phyloP scores from a whole-genome alignment of 2,329 filamentous ascomycete genomes.

The Pseudocercospora macadamiae region DNA sequence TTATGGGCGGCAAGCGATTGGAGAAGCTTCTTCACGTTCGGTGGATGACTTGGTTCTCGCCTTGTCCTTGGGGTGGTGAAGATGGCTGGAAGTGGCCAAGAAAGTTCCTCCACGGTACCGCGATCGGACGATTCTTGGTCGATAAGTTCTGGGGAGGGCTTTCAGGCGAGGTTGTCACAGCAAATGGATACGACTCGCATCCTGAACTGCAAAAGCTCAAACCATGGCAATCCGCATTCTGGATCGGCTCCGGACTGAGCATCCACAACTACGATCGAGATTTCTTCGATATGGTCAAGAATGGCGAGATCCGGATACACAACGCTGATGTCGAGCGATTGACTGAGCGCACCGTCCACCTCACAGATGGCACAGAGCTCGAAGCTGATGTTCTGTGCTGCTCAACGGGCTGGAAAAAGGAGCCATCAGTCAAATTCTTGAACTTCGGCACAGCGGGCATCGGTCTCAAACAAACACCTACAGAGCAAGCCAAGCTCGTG shows the following conservation, averaged over 20 bases:
- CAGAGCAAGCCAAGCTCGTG: constrained; percentile 43
- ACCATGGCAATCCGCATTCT: constrained; percentile 50
- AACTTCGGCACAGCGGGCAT: constrained; percentile 46
- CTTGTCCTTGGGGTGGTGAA: constrained; percentile 70
- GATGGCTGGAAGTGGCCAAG: constrained; percentile 61
- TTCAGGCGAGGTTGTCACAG: constrained; percentile 54
- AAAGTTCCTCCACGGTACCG: constrained; percentile 60
- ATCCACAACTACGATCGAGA: constrained; percentile 63
- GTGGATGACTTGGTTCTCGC: constrained; percentile 72
- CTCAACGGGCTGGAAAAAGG: constrained; percentile 61
- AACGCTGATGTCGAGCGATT: constrained; percentile 45
- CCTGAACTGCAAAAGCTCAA: constrained; percentile 46
- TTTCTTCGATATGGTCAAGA: constrained; percentile 61
- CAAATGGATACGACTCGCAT: constrained; percentile 51
- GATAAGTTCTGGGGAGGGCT: constrained; percentile 61
- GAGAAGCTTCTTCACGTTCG: constrained; percentile 70
- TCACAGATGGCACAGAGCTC: constrained; percentile 58
- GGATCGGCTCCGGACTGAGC: constrained; percentile 43
- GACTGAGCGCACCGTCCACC: constrained; percentile 56
- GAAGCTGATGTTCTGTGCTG: constrained; percentile 57
- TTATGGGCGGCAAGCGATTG: constrained; percentile 67
- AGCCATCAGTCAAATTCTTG: constrained; percentile 57
- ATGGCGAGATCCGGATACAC: constrained; percentile 59
- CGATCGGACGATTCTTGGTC: constrained; percentile 59
- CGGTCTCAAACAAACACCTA: constrained; percentile 33